Conservation (phyloP, 805 yeast species). For the Candida corydali region DNA sequence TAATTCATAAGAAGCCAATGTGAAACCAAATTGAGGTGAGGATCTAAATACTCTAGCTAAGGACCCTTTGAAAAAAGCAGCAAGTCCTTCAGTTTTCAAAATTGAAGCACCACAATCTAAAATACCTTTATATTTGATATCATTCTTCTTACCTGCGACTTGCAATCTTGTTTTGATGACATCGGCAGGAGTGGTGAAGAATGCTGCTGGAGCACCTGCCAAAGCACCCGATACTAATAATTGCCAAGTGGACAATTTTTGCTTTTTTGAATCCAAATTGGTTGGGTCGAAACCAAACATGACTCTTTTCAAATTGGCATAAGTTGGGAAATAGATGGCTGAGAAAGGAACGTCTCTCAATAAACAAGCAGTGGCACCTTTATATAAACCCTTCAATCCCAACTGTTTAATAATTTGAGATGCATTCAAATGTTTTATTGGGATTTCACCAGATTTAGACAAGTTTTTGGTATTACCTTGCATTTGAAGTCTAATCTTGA, state of each 20-base stretch:
- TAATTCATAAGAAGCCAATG: slow-evolving; percentile 94
- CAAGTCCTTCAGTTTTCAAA: slow-evolving; percentile 73
- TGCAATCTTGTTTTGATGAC: slow-evolving; percentile 94
- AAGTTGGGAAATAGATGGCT: slow-evolving; percentile 95
- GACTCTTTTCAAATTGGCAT: slow-evolving; percentile 85
- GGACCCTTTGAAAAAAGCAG: slow-evolving; percentile 94
- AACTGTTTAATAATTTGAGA: slow-evolving; percentile 69
- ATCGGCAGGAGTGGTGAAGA: slow-evolving; percentile 93
- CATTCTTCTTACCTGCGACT: slow-evolving; percentile 74
- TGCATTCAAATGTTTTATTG: slow-evolving; percentile 49
- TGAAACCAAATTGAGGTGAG: slow-evolving; percentile 96
- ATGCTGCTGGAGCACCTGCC: slow-evolving; percentile 98
- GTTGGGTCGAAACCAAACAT: slow-evolving; percentile 87
- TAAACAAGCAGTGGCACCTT: slow-evolving; percentile 88
- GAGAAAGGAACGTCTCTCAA: slow-evolving; percentile 95
- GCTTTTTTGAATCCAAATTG: slow-evolving; percentile 50
- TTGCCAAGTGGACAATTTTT: slow-evolving; percentile 74
- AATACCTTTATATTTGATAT: slow-evolving; percentile 72
- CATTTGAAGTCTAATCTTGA: slow-evolving; percentile 90
- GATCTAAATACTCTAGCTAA: slow-evolving; percentile 92
- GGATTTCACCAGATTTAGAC: slow-evolving; percentile 33
- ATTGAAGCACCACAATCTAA: slow-evolving; percentile 73
- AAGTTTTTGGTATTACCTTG: slow-evolving; percentile 63
- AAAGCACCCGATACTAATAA: slow-evolving; percentile 83
- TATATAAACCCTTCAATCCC: slow-evolving; percentile 83